Conservation (phyloP, 371 early-diverging fungal genomes). For the Mucor indicus region DNA sequence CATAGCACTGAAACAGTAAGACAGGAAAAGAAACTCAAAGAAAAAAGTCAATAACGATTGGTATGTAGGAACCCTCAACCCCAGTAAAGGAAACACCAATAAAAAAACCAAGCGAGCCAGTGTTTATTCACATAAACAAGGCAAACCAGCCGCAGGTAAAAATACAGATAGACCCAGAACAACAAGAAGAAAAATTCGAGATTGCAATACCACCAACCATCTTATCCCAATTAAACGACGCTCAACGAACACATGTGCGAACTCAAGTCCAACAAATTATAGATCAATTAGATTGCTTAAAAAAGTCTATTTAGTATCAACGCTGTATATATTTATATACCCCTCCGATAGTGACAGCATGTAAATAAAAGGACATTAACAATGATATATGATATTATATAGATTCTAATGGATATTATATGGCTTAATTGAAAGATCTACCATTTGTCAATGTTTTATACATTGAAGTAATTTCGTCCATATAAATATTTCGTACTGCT, state of each 20-base stretch:
- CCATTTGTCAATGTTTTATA: conserved; percentile 45
- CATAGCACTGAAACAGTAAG: too few relatives aligned
- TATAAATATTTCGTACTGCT: conserved; percentile 57
- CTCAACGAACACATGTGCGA: not conserved
- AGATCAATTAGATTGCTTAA: not conserved
- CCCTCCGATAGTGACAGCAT: too few relatives aligned
- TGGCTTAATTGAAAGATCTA: conserved; percentile 26
- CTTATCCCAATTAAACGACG: not conserved
- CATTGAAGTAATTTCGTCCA: conserved; percentile 56
- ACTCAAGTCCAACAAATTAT: not conserved
- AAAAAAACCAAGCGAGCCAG: too few relatives aligned
- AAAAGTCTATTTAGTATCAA: not conserved
- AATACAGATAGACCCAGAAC: not conserved
- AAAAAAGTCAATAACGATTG: too few relatives aligned
- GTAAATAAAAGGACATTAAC: not conserved
- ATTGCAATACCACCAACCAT: not conserved
- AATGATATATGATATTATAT: not conserved
- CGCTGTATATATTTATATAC: not conserved
- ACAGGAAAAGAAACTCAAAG: too few relatives aligned
- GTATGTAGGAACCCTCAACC: too few relatives aligned
- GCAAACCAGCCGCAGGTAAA: not conserved
- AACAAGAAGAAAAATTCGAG: not conserved
- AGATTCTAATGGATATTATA: not conserved
- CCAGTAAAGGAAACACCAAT: too few relatives aligned
- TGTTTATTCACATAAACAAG: not conserved